Conservation (phyloP, 1,284 basidiomycete genomes). For the Megacollybia platyphylla region DNA sequence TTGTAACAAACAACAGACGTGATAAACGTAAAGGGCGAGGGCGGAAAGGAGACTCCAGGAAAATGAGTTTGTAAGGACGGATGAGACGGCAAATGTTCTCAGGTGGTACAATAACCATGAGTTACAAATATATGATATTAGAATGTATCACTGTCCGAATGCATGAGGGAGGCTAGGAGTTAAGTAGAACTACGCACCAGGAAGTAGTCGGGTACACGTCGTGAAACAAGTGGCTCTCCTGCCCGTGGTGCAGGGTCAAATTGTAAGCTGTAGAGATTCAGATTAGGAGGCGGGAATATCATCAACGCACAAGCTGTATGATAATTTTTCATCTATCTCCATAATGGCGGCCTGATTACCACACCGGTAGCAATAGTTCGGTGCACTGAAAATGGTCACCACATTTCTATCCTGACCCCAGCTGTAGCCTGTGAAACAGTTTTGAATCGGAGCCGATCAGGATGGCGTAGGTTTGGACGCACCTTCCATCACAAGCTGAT, state of each 20-base stretch:
- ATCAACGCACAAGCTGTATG: conserved; percentile 73
- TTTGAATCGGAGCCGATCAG: background rate
- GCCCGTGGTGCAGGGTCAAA: conserved; percentile 98
- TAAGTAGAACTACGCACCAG: conserved; percentile 41
- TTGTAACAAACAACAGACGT: background rate
- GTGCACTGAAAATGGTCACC: conserved; percentile 99
- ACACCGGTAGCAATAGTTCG: conserved; percentile 98
- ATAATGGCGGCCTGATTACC: conserved; percentile 99
- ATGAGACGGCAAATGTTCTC: background rate
- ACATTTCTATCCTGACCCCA: conserved; percentile 99
- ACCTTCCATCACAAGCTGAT: conserved; percentile 99
- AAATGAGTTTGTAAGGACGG: background rate
- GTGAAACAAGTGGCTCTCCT: conserved; percentile 94
- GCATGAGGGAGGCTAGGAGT: background rate
- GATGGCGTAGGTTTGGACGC: conserved; percentile 13
- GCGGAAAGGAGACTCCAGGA: background rate
- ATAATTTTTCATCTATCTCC: conserved; percentile 99
- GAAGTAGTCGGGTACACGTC: conserved; percentile 98
- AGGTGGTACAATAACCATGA: background rate
- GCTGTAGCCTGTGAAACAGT: conserved; percentile 52
- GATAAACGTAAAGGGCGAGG: background rate
- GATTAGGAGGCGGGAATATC: conserved; percentile 1
- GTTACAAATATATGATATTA: conserved; percentile 1
- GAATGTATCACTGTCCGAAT: background rate
- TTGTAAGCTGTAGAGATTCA: conserved; percentile 66